Conservation (phyloP, 257 asterid species). For the Nicotiana knightiana region DNA sequence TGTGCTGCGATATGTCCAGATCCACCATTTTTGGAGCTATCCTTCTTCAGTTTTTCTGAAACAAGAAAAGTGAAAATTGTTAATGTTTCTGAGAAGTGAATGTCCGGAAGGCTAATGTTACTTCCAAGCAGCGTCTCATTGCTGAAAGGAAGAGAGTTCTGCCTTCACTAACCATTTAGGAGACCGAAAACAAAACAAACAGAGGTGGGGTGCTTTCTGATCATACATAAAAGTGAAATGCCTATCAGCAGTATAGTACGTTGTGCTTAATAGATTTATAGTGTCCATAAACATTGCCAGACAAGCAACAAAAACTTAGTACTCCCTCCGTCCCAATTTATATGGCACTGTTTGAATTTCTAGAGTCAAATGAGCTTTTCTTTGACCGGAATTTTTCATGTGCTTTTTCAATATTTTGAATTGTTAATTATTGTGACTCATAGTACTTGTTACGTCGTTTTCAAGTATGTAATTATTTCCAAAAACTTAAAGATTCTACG, state of each 20-base stretch:
- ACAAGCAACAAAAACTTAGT: not conserved
- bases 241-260: not conserved
- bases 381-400: too few relatives aligned
- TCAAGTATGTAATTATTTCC: too few relatives aligned
- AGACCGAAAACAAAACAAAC: not conserved
- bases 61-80: conserved; percentile 1
- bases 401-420: too few relatives aligned
- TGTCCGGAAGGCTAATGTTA: not conserved
- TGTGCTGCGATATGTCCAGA: conserved; percentile 80
- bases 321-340: too few relatives aligned
- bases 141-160: not conserved
- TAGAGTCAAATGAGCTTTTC: too few relatives aligned
- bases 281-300: not conserved
- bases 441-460: too few relatives aligned
- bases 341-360: too few relatives aligned
- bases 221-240: not conserved
- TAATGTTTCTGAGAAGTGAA: conserved; percentile 10
- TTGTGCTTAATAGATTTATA: not conserved
- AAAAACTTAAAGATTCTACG: too few relatives aligned
- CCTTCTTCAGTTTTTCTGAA: conserved; percentile 57
- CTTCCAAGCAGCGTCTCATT: not conserved
- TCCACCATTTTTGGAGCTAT: conserved; percentile 59
- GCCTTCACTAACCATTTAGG: not conserved
- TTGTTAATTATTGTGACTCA: too few relatives aligned
- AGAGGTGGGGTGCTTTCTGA: not conserved